Evolutionary conservation across 306 rosid genomes (phyloP), one percentile per base, ranked within the genome.

Genomic region (Alnus rubra): DNA sequence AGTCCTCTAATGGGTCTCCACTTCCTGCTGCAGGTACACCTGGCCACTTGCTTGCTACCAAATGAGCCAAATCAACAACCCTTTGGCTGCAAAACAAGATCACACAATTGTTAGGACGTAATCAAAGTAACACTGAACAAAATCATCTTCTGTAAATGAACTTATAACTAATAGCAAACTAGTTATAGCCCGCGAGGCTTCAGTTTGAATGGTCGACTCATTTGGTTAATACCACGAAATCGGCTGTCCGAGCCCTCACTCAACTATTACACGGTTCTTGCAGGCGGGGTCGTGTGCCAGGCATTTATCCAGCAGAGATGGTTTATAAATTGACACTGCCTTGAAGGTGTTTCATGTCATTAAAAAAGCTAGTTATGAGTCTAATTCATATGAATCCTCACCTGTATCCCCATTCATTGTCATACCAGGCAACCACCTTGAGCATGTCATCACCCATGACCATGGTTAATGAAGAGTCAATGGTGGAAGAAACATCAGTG

Each of bases 351-450:
- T 37, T 37, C 39, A 4, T 4, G 39, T 37, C 39, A 37, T 37
- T 37, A 37, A 37, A 37, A 39, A 39, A 39, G 44, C 44, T 3
- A 42, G 72, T 9, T 18, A 9, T 58, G 63, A 77, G 28, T 51
- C 35, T 55, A 19, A 30, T 35, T 50, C 23, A 35, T 15, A 35
- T 50, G 44, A 53, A 73, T 69, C 39, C 90, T 87, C 74, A 94
- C 98, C 98, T 95, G 92, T 96, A 96, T 69, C 99, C 99, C 99
- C 99, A 96, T 82, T 96, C 98, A 44, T 96, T 96, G 89, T 93
- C 99, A 60, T 96, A 96, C 99, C 99, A 96, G 78, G 99, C 99
- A 71, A 96, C 98, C 11, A 96, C 99, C 88, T 96, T 96, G 37
- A 96, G 92, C 99, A 96, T 96, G 75, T 96, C 99, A 79, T 93